phyloP scores from a whole-genome alignment of 2,329 filamentous ascomycete genomes.

The Diaporthe caulivora region DNA sequence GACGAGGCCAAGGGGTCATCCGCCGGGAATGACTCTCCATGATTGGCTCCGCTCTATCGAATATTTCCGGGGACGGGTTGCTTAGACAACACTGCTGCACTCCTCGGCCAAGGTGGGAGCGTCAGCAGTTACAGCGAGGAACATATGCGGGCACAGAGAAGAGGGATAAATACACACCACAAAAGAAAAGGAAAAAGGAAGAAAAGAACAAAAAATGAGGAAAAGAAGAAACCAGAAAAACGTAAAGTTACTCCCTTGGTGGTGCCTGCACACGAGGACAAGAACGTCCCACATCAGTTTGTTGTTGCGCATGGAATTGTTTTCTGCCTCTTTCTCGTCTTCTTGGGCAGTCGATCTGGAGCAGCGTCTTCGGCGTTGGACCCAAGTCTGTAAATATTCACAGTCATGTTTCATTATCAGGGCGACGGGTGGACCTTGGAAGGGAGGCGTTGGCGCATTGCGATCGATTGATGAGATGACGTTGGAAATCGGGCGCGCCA shows the following conservation, averaged over 20 bases:
- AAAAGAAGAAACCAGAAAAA: neutral
- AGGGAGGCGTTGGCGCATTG: neutral
- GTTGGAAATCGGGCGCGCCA: constrained; percentile 17
- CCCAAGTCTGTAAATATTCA: neutral
- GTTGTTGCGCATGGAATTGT: neutral
- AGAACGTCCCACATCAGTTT: neutral
- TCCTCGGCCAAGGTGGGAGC: neutral
- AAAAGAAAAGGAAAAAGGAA: neutral
- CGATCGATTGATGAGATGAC: constrained; percentile 13
- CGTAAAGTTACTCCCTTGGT: neutral
- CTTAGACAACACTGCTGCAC: neutral
- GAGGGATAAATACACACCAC: too few relatives aligned
- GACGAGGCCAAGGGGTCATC: neutral
- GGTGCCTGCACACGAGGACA: neutral
- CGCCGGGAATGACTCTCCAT: neutral
- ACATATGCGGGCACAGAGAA: neutral
- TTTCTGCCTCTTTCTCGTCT: neutral
- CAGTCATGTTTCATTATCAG: neutral
- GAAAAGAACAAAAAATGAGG: neutral
- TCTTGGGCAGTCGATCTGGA: neutral
- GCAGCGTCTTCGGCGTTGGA: too few relatives aligned
- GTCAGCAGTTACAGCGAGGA: neutral
- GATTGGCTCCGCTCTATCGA: neutral
- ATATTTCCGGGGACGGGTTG: neutral
- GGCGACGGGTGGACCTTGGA: neutral